These are phyloP conservation scores for Claviceps humidiphila DNA, from an alignment of 2,329 filamentous ascomycete species.

Conservation along the genomic window DNA sequence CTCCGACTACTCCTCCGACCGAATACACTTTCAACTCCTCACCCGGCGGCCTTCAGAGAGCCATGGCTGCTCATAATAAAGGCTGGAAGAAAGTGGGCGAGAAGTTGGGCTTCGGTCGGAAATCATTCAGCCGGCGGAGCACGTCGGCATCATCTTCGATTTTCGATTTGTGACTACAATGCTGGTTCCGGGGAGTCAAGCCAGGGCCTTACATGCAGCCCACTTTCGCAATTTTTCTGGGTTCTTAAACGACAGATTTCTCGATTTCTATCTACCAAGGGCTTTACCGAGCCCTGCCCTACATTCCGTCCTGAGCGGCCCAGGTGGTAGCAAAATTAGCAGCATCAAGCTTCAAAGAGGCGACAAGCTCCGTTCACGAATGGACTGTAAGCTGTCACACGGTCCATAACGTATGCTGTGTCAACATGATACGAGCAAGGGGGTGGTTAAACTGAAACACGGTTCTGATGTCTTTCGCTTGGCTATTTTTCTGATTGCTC, in stretches of 20 bases:
- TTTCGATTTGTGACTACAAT: constrained; percentile 23
- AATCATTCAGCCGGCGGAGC: constrained; percentile 30
- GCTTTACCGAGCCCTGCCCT: no score
- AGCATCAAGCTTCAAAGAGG: background rate
- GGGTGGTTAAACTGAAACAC: background rate
- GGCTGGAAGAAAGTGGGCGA: constrained; percentile 54
- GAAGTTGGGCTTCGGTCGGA: constrained; percentile 45
- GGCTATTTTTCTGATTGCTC: background rate
- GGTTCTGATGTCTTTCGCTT: background rate
- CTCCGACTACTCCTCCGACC: constrained; percentile 58
- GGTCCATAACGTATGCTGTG: background rate
- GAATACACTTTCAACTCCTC: constrained; percentile 40
- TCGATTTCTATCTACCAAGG: background rate
- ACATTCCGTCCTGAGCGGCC: no score
- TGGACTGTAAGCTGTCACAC: background rate
- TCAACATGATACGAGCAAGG: background rate
- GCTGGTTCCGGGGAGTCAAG: constrained; percentile 21
- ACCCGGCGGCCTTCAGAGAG: constrained; percentile 39
- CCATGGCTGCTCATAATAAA: constrained; percentile 40
- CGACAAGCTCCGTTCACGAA: background rate
- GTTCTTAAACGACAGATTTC: background rate
- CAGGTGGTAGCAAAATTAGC: background rate
- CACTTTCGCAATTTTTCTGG: background rate
- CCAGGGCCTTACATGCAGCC: constrained; percentile 33
- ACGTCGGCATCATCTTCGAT: constrained; percentile 30